Base-by-base conservation (phyloP, 2,329 filamentous ascomycete genomes). In the Tolypocladium inflatum region DNA sequence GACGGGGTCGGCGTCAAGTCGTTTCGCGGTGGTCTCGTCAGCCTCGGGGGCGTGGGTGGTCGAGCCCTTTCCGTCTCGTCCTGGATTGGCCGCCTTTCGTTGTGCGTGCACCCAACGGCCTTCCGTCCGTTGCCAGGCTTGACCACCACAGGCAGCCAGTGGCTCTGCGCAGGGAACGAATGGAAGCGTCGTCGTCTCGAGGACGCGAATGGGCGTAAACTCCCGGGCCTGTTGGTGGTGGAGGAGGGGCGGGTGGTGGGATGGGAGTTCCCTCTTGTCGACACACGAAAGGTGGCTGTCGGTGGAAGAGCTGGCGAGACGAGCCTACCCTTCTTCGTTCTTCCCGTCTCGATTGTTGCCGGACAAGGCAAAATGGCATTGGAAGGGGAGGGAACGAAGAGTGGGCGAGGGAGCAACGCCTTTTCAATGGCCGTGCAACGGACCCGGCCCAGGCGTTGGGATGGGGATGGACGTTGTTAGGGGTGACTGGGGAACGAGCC, bases 341-440 rank as follows among this genome's bases (percentile, higher is more conserved):
- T 39, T 60, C 45, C 59, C 60, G 58, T 56, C 57, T 59, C 59
- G 48, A 21, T 51, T n/a, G 60, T 57, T 63, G 60, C 62, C 59
- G 56, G 56, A 55, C 38, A 52, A n/a, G 55, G 48, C 48, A 21
- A 37, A 52, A 43, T 19, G 19, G 57, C 7, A 43, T 33, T 35
- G 37, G 43, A 30, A 52, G 53, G 45, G 43, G n/a, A 41, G 37
- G 37, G 55, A 55, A 17, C 17, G 39, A 55, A 58, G 41, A 66
- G 65, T 63, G 65, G 64, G 65, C 64, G 70, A 66, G 71, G 71
- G 70, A 71, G 63, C 68, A 67, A 67, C 65, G 71, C 68, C 67
- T 74, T 75, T 75, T 75, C 66, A 75, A 75, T 74, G 70, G 62
- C 62, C 63, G 67, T 64, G 63, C 62, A 62, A 63, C 57, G 59